A percentile compares a stretch with the other conserved stretches of the same genome.
Evolutionary conservation across 176 grass and related monocot species (phyloP).

Genomic region (Chloris gayana): DNA sequence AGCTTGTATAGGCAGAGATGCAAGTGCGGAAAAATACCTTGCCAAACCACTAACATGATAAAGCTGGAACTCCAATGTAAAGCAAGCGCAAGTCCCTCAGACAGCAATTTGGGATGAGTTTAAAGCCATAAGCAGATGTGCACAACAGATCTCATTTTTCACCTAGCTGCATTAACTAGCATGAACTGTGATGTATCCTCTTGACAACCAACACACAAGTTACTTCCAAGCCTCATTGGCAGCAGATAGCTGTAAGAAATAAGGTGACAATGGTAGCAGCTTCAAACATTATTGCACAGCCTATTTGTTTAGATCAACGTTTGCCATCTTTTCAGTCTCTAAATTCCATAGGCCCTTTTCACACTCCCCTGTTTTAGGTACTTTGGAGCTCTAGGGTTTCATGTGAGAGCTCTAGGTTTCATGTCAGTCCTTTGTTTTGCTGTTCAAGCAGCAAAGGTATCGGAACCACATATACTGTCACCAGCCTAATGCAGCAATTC

Average conservation of each 20-base stretch:
- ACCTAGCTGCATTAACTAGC: neutral
- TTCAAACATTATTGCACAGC: constrained; percentile 8
- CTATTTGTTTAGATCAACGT: constrained; percentile 11
- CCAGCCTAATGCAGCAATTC: constrained; percentile 20
- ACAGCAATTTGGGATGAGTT: neutral
- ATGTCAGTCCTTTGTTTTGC: constrained; percentile 14
- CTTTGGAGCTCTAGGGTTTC: constrained; percentile 18
- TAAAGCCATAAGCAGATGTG: constrained; percentile 17
- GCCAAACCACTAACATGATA: constrained; percentile 7
- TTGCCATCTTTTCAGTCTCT: constrained; percentile 10
- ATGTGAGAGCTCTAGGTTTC: neutral
- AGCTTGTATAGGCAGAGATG: neutral
- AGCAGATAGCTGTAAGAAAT: neutral
- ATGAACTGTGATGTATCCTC: neutral
- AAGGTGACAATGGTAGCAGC: neutral
- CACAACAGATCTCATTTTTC: constrained; percentile 8
- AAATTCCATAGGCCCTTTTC: neutral
- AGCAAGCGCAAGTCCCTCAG: constrained; percentile 4
- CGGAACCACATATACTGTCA: constrained; percentile 8
- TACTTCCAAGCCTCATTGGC: neutral
- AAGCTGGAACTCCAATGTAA: constrained; percentile 11
- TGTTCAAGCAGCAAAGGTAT: neutral
- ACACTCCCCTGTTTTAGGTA: neutral
- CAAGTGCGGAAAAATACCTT: neutral
- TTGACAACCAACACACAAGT: neutral